Evolutionary conservation across 2,329 filamentous ascomycete genomes (phyloP).

Genomic region (Diaporthe destruens): DNA sequence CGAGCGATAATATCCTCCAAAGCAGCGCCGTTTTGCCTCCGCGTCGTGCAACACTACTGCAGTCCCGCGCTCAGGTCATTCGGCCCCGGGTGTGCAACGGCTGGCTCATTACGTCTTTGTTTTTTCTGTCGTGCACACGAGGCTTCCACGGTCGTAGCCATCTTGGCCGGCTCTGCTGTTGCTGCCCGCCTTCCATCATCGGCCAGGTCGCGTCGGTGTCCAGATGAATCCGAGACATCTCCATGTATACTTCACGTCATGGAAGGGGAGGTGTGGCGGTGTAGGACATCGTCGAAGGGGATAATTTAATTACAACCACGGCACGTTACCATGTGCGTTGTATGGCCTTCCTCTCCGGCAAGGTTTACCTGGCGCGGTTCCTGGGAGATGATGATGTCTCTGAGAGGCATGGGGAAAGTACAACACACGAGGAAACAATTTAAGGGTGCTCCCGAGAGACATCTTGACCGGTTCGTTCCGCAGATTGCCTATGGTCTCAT

Average conservation of each 20-base stretch:
- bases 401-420: slow-evolving; percentile 10
- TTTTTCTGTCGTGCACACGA: neutral
- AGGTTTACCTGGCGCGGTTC: neutral
- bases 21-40: slow-evolving; percentile 5
- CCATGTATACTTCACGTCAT: slow-evolving; percentile 1
- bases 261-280: slow-evolving; percentile 3
- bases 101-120: neutral
- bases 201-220: neutral
- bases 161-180: neutral
- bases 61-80: slow-evolving; percentile 5
- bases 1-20: slow-evolving; percentile 15
- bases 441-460: slow-evolving; percentile 20
- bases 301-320: neutral
- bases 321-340: neutral
- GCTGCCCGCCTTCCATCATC: neutral
- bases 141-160: neutral
- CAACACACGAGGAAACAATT: neutral
- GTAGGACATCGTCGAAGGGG: neutral
- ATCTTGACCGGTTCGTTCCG: slow-evolving; percentile 24
- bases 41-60: slow-evolving; percentile 7
- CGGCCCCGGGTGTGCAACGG: slow-evolving; percentile 3
- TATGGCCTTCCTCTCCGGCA: neutral
- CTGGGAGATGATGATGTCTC: slow-evolving; percentile 18
- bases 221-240: slow-evolving; percentile 14
- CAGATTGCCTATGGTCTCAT: slow-evolving; percentile 4